Conservation (phyloP, 202 grass and related monocot genomes). For the Musa balbisiana region DNA sequence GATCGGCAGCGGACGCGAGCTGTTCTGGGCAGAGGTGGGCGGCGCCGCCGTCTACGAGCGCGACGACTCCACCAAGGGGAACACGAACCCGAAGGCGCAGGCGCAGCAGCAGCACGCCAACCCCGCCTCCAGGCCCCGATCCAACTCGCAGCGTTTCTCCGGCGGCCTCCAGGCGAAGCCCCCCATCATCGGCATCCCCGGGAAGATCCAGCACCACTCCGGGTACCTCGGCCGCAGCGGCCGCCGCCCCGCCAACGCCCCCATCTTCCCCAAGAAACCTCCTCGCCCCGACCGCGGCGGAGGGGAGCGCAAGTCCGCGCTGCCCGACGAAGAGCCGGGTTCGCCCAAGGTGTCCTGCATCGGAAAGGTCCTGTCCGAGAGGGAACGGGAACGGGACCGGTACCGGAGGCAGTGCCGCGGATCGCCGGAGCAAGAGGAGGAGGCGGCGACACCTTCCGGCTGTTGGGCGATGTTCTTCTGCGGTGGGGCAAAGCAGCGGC, state of each 20-base stretch:
- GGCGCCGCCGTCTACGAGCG: conserved; percentile 60
- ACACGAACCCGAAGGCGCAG: conserved; percentile 79
- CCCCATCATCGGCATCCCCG: conserved; percentile 54
- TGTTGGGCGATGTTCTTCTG: conserved; percentile 38
- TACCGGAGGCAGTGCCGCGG: not conserved
- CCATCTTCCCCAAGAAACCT: conserved; percentile 67
- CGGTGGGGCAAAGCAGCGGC: conserved; percentile 18
- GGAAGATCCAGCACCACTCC: conserved; percentile 30
- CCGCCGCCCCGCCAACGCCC: conserved; percentile 23
- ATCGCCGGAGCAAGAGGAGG: not conserved
- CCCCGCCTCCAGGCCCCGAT: not conserved
- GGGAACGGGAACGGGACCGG: conserved; percentile 32
- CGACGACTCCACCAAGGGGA: conserved; percentile 75
- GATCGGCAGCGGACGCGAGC: conserved; percentile 38
- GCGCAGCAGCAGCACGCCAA: conserved; percentile 30
- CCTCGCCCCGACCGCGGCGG: conserved; percentile 16
- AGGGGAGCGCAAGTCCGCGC: conserved; percentile 40
- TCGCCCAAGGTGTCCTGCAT: conserved; percentile 91
- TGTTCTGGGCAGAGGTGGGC: conserved; percentile 45
- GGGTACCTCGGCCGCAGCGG: conserved; percentile 36
- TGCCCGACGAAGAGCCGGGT: conserved; percentile 45
- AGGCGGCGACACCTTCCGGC: conserved; percentile 1
- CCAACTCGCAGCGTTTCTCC: conserved; percentile 51
- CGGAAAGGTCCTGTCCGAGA: conserved; percentile 73
- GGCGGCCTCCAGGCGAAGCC: conserved; percentile 50